Evolutionary conservation across 768 basidiomycete genomes (phyloP), one percentile per base, ranked within the genome.

Genomic region (Xanthoconium purpureum): DNA sequence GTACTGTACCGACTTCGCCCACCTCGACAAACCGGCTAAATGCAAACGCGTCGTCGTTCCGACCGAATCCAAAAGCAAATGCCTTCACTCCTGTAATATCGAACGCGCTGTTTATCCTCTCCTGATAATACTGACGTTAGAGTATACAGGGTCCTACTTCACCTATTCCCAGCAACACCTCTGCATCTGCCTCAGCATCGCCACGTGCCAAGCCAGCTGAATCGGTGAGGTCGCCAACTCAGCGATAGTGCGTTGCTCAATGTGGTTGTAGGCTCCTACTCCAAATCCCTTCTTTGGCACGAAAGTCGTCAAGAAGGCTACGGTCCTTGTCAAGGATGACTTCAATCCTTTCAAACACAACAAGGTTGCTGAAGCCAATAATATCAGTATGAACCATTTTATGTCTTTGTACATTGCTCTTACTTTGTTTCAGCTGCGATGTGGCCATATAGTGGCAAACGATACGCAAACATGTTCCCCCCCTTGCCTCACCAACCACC

Each of bases 331-430:
- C 72, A 92, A 96, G 75, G 93, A 97, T 63, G 96, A 98, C 68
- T 99, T 99, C 70, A 97, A 95, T 71, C 94, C 96, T 15, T 97
- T 96, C 83, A 92, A 91, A 74, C 84, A 88, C 65, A 82, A 83
- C 67, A 91, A 91, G 70, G 85, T 94, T 29, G 81, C 78, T 9
- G 91, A 91, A 52, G 83, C 94, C 8, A 73, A 81, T 28, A 80
- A 84, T 66, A 81, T 92, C 59, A 73, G 94, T 95, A 69, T 64
- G 93, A 82, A 28, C 29, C 43, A 11, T 28, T 39, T 9, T 36
- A 28, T 30, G 5, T 37, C 13, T 35, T 8, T 30, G 7, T 18
- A 17, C 40, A 38, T 18, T 35, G 17, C 9, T 39, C 52, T 65
- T 37, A 57, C 12, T 52, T 47, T 33, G 42, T 59, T 55, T 33